Conservation (phyloP, 192 early-diverging fungal genomes). For the Dissophora globulifera region DNA sequence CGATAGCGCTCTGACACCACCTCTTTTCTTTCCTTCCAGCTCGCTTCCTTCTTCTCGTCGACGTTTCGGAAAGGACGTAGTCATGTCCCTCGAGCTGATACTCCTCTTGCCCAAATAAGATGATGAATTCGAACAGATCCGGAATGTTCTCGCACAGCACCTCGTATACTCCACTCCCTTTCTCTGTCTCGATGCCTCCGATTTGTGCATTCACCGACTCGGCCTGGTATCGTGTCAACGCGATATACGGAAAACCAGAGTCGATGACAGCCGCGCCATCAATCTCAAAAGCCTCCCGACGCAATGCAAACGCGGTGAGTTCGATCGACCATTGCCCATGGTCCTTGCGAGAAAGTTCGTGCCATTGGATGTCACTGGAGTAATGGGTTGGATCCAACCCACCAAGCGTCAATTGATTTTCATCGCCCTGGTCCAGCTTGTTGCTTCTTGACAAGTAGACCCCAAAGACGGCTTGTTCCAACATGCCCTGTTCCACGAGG, state of each 20-base stretch:
- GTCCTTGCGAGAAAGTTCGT: slow-evolving; percentile 75
- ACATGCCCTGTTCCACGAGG: slow-evolving; percentile 79
- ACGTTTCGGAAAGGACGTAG: too few relatives aligned
- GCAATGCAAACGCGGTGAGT: slow-evolving; percentile 80
- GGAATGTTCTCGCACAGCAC: slow-evolving; percentile 83
- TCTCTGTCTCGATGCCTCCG: slow-evolving; percentile 85
- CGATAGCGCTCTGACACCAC: slow-evolving; percentile 80
- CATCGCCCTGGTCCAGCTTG: background rate
- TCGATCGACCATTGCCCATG: slow-evolving; percentile 97
- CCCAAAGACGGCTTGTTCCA: slow-evolving; percentile 87
- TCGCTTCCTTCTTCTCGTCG: background rate
- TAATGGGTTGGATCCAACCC: slow-evolving; percentile 81
- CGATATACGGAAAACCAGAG: slow-evolving; percentile 89
- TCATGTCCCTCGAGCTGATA: slow-evolving; percentile 61
- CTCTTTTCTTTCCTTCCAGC: background rate
- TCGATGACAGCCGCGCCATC: slow-evolving; percentile 86
- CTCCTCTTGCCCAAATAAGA: slow-evolving; percentile 79
- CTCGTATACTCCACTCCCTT: slow-evolving; percentile 76
- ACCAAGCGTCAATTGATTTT: slow-evolving; percentile 70
- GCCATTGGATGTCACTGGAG: slow-evolving; percentile 76
- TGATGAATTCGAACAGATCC: slow-evolving; percentile 75
- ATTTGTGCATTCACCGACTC: slow-evolving; percentile 83
- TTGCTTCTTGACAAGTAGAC: slow-evolving; percentile 77
- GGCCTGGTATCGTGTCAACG: slow-evolving; percentile 77
- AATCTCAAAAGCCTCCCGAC: slow-evolving; percentile 75